A percentile compares a stretch with the other conserved stretches of the same genome.
Evolutionary conservation across 495 filamentous ascomycete genomes (phyloP).

Genomic region (Neurospora sp.): DNA sequence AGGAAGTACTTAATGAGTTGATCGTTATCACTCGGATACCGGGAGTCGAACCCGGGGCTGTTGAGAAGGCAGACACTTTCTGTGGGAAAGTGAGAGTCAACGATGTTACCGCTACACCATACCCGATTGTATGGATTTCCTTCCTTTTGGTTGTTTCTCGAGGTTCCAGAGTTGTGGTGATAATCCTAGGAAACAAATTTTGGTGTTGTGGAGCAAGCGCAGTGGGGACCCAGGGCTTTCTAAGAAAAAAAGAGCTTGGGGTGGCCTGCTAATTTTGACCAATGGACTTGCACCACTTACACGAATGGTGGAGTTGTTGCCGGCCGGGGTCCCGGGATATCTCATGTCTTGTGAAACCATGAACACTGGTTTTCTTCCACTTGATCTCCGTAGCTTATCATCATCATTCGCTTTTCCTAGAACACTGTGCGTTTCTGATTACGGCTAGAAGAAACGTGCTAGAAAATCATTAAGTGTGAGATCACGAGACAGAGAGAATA

Average conservation of each 20-base stretch:
- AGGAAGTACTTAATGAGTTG: neutral
- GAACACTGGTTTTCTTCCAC: too few relatives aligned
- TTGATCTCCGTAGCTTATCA: too few relatives aligned
- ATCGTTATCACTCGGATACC: neutral
- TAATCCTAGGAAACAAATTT: too few relatives aligned
- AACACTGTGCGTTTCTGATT: too few relatives aligned
- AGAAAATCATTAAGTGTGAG: neutral
- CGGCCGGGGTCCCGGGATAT: neutral
- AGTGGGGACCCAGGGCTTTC: neutral
- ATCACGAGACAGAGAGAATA: neutral
- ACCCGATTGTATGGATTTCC: neutral
- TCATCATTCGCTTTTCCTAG: too few relatives aligned
- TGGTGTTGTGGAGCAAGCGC: neutral
- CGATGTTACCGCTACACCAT: neutral
- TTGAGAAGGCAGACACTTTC: neutral
- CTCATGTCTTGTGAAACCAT: neutral
- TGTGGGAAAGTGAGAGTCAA: neutral
- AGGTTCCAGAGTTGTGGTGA: too few relatives aligned
- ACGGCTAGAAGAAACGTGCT: neutral
- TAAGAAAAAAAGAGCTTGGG: neutral
- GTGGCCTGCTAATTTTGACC: neutral
- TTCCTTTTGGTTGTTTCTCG: neutral
- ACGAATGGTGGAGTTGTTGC: neutral
- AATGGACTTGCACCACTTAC: neutral
- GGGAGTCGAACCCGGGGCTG: neutral